Base-by-base conservation (phyloP, 345 rosid species). In the Geranium rotundifolium region DNA sequence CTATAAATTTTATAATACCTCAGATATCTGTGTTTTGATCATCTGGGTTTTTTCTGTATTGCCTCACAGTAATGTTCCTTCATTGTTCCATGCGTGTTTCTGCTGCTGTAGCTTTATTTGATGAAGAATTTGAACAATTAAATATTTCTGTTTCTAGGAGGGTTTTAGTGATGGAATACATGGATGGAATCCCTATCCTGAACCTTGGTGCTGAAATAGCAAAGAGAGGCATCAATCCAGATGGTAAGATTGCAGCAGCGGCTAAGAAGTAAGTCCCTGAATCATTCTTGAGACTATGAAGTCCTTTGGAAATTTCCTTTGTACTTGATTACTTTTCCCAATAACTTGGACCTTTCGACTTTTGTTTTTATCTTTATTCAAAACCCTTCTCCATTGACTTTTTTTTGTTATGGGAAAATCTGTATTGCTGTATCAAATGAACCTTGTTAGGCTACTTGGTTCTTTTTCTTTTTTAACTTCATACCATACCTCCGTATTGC, bases 221-320 rank as follows among this genome's bases (percentile, higher is more conserved):
- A 59, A 89, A 79, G 78, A 87, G 97, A 81, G 96, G 97, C 77
- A 89, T 89, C 56, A 77, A 87, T 76, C 98, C 95, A 7, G 70
- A 72, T 71, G 82, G 95, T 70, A 89, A 80, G 86, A 66, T 87
- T 74, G 98, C 96, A 60, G 81, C 79, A 72, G 81, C 84, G 68
- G 96, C 98, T 73, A 92, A 92, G 81, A 86, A 71, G 98, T 91
- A 91, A 87, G 96, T 79, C 71, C 77, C 78, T 75, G 46, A 68
- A 80, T 75, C 68, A 69, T 77, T 79, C 66, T 18, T 49, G 79
- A 79, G 81, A 78, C 64, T 65, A 62, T 70, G 74, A 59, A 59
- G 66, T 69, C 71, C 55, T 20, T 73, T 46, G 54, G 57, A 2
- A 19, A 59, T 19, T 37, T 37, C 46, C 46, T 37, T 5, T 10